Conservation (phyloP, 208 protist genomes). For the Wallacemonas sp. region DNA sequence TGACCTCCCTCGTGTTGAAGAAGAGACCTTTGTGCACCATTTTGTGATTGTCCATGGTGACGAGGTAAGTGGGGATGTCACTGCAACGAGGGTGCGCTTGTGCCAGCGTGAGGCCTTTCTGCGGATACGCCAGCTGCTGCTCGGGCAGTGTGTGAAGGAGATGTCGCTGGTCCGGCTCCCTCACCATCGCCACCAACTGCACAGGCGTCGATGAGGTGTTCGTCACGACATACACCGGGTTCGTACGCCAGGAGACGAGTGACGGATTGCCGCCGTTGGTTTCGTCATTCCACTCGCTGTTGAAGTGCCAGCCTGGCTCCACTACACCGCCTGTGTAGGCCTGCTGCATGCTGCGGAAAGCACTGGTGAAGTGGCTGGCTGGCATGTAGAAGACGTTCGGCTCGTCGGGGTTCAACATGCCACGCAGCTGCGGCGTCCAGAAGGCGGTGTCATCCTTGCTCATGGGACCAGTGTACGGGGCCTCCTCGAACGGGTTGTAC, state of each 20-base stretch:
- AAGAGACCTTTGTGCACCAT: constrained; percentile 40
- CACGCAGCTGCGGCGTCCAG: constrained; percentile 32
- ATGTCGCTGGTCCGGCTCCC: constrained; percentile 57
- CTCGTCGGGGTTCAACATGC: constrained; percentile 20
- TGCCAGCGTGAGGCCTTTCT: constrained; percentile 37
- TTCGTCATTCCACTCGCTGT: constrained; percentile 67
- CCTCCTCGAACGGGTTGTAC: constrained; percentile 50
- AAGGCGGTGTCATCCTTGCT: constrained; percentile 27
- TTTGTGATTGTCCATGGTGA: constrained; percentile 63
- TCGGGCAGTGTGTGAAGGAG: constrained; percentile 32
- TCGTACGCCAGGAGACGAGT: constrained; percentile 62
- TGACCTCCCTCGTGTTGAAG: constrained; percentile 35
- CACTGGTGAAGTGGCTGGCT: constrained; percentile 24
- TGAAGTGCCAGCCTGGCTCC: constrained; percentile 55
- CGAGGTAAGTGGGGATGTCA: constrained; percentile 40
- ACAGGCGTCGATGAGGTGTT: constrained; percentile 33
- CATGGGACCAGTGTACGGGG: constrained; percentile 39
- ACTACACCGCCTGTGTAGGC: constrained; percentile 31
- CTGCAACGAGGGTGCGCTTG: constrained; percentile 10
- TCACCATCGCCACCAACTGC: constrained; percentile 48
- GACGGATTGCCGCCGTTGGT: constrained; percentile 69
- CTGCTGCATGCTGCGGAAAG: constrained; percentile 33
- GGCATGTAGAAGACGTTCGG: constrained; percentile 39
- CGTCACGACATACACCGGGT: constrained; percentile 59
- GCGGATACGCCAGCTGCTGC: constrained; percentile 29